phyloP scores from a whole-genome alignment of 2,329 filamentous ascomycete species.

The Trichocomaceae sp. region DNA sequence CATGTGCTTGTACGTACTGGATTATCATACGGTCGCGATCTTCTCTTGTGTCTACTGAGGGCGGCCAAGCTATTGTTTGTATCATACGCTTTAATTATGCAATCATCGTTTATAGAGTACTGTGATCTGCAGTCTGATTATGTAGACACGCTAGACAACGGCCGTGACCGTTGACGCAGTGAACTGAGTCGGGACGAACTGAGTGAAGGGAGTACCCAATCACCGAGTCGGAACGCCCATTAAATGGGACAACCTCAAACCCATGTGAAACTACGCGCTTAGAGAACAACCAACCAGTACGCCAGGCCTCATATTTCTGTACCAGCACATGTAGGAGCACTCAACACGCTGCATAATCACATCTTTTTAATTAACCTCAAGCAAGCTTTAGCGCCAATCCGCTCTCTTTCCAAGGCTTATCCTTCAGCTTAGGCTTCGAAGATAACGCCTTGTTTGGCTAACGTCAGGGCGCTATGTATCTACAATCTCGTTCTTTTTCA shows the following conservation, averaged over 20 bases:
- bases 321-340: background rate
- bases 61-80: background rate
- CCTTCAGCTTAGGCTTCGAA: background rate
- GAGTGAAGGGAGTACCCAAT: background rate
- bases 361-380: too few species aligned
- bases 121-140: background rate
- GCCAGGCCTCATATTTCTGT: background rate
- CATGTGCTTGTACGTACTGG: conserved; percentile 4
- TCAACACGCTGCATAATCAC: background rate
- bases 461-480: background rate
- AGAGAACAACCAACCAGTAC: conserved; percentile 1
- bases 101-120: background rate
- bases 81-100: conserved; percentile 7
- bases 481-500: background rate
- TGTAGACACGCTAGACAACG: too few species aligned
- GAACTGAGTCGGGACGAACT: too few species aligned
- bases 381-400: too few species aligned
- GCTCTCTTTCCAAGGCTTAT: too few species aligned
- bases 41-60: background rate
- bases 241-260: conserved; percentile 5
- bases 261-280: conserved; percentile 6
- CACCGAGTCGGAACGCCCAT: background rate
- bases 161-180: too few species aligned
- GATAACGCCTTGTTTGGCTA: background rate
- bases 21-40: conserved; percentile 3